Evolutionary conservation across 768 basidiomycete species (phyloP).

Genomic region (Phanerochaete sordida): DNA sequence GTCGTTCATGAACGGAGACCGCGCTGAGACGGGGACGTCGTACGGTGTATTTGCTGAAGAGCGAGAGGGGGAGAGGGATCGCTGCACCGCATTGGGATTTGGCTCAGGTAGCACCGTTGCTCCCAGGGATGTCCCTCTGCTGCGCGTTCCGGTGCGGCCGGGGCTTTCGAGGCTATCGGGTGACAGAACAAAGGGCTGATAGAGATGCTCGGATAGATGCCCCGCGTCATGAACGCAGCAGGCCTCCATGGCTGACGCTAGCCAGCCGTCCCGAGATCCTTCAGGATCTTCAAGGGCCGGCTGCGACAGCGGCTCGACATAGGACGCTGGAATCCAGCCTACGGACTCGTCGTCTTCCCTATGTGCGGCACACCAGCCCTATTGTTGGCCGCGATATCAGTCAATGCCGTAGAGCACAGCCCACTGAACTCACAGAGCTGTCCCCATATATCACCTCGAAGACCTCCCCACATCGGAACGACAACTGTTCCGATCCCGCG

Average conservation of each 20-base stretch:
- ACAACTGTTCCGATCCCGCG: slow-evolving; percentile 55
- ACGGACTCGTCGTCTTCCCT: slow-evolving; percentile 45
- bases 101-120: neutral
- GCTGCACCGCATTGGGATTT: neutral
- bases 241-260: neutral
- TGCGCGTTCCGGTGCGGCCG: slow-evolving; percentile 1
- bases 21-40: neutral
- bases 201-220: neutral
- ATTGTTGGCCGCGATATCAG: neutral
- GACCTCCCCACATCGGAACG: slow-evolving; percentile 64
- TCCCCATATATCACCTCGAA: slow-evolving; percentile 67
- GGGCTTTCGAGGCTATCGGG: neutral
- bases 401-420: neutral
- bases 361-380: slow-evolving; percentile 83
- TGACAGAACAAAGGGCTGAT: neutral
- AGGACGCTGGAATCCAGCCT: slow-evolving; percentile 78
- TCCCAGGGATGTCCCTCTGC: neutral
- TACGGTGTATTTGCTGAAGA: neutral
- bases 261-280: slow-evolving; percentile 28
- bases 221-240: neutral
- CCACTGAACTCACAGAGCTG: slow-evolving; percentile 33
- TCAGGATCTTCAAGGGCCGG: slow-evolving; percentile 48
- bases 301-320: slow-evolving; percentile 52
- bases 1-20: neutral
- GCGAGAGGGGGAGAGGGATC: neutral